A percentile compares a stretch with the other conserved stretches of the same genome.
Evolutionary conservation across 1,139 yeast species (phyloP).

Genomic region (Geotrichum fermentans): DNA sequence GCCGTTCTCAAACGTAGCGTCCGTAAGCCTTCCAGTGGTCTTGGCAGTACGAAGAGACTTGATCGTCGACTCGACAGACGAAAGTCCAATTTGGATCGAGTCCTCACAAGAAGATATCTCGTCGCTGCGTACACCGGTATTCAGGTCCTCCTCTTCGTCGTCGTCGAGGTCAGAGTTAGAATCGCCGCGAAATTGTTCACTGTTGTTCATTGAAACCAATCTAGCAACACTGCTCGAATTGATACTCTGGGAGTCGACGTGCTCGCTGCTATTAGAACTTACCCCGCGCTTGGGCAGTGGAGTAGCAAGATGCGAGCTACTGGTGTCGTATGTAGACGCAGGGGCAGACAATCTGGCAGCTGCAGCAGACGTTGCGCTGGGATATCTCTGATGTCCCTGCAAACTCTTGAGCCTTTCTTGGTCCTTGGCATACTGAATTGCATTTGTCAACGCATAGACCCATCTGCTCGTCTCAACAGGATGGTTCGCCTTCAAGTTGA

Average conservation of each 20-base stretch:
- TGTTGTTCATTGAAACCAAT: constrained; percentile 19
- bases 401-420: constrained; percentile 33
- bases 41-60: constrained; percentile 23
- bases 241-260: constrained; percentile 27
- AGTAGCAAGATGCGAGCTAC: background rate
- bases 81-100: constrained; percentile 28
- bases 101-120: constrained; percentile 26
- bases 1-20: constrained; percentile 27
- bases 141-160: constrained; percentile 19
- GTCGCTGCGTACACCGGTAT: constrained; percentile 20
- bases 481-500: constrained; percentile 91
- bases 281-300: constrained; percentile 1
- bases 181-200: constrained; percentile 21
- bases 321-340: background rate
- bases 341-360: background rate
- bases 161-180: constrained; percentile 34
- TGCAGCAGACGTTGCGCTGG: constrained; percentile 1
- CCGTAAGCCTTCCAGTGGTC: constrained; percentile 20
- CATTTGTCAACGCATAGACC: constrained; percentile 95
- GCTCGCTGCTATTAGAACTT: constrained; percentile 49
- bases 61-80: constrained; percentile 31
- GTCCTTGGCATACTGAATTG: constrained; percentile 82
- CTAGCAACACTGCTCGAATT: constrained; percentile 15
- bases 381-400: constrained; percentile 25
- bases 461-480: constrained; percentile 91